Conservation (phyloP, 1,139 yeast species). For the Scheffersomyces cryptocercus region DNA sequence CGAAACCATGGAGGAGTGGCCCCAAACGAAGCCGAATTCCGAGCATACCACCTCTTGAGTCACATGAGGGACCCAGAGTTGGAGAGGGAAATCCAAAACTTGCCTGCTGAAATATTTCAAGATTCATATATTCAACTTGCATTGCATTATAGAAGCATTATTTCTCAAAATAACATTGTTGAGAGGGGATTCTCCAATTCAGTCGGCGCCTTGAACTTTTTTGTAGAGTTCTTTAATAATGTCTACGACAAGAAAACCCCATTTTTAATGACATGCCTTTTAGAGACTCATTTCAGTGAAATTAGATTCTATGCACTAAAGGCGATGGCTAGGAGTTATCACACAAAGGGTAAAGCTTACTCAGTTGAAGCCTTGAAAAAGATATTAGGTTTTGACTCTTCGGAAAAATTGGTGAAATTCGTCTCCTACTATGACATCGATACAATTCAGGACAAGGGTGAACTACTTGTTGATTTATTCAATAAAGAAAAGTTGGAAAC, state of each 20-base stretch:
- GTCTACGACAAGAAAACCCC: constrained; percentile 57
- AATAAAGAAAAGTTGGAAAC: constrained; percentile 47
- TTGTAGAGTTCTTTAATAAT: constrained; percentile 63
- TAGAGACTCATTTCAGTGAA: constrained; percentile 81
- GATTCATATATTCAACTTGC: constrained; percentile 71
- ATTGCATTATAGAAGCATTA: constrained; percentile 61
- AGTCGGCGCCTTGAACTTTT: constrained; percentile 65
- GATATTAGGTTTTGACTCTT: constrained; percentile 66
- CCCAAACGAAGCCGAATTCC: constrained; percentile 90
- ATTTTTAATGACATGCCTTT: constrained; percentile 67
- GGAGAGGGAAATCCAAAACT: constrained; percentile 69
- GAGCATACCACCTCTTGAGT: constrained; percentile 82
- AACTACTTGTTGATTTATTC: constrained; percentile 54
- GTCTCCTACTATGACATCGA: constrained; percentile 66
- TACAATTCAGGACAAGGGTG: constrained; percentile 35
- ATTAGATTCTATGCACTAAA: constrained; percentile 74
- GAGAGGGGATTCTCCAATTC: constrained; percentile 58
- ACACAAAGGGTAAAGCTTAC: constrained; percentile 70
- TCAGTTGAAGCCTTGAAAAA: constrained; percentile 46
- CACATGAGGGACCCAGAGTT: constrained; percentile 84
- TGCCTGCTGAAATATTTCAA: constrained; percentile 60
- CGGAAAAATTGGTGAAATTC: constrained; percentile 54
- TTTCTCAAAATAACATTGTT: constrained; percentile 62
- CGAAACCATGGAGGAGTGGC: constrained; percentile 66
- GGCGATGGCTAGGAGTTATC: constrained; percentile 67